Evolutionary conservation across 2,329 filamentous ascomycete species (phyloP), one percentile per base, ranked within the genome.

Genomic region (Fusarium nisikadoi): DNA sequence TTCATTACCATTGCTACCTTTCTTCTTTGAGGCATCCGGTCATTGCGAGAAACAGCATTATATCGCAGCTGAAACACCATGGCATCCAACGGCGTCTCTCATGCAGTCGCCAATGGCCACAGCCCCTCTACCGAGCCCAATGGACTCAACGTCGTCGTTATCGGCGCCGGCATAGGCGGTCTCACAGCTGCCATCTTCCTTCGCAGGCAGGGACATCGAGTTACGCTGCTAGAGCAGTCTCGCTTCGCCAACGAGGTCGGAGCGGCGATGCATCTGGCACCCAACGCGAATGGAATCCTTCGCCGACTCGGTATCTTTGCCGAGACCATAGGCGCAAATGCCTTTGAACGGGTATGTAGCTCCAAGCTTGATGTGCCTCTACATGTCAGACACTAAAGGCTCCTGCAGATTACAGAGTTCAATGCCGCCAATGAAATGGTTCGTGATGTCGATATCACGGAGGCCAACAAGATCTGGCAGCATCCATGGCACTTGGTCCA

Each of bases 241-340:
- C 33, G 82, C 8, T 87, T 90, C 53, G 84, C 86, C 25, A 86
- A 83, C 52, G 89, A 91, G 76, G 79, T 84, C 1, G 90, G 89
- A 1, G 89, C 89, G 6, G 89, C 89, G 0, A 84, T 92, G 25
- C 89, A 91, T 73, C 75, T 92, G 8, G 85, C 88, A 0, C 89
- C 90, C 3, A 92, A 92, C 75, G 81, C 85, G 11, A 90, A 90
- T 77, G 87, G 88, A 1, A 77, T 91, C 5, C 81, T 92, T 14
- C 79, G 81, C 5, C 77, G 80, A 55, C 80, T 80, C 70, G 83
- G 82, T 20, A 77, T 85, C 31, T 73, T 75, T 5, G 80, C 81
- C 16, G 82, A 84, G 72, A 64, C 71, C 2, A 79, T 83, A 39
- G 82, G 83, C 12, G 83, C 79, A 81, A 59, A 83, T 80, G 20